Conservation (phyloP, 2,329 filamentous ascomycete species). For the Sclerotinia trifoliorum region DNA sequence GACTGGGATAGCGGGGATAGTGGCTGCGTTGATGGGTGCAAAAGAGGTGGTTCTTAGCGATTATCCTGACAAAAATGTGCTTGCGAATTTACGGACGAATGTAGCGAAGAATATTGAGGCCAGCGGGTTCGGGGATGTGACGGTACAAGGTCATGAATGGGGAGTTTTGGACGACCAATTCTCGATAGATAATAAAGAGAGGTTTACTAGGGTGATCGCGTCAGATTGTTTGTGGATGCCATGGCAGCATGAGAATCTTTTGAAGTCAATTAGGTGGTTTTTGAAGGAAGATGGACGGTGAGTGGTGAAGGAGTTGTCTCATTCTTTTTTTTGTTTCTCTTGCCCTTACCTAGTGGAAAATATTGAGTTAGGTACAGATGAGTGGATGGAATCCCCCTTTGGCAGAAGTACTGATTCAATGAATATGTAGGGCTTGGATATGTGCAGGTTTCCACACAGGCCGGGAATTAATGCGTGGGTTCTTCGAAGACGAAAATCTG, state of each 20-base stretch:
- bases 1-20: conserved; percentile 53
- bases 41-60: conserved; percentile 59
- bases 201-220: conserved; percentile 63
- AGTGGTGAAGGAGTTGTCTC: conserved; percentile 5
- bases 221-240: conserved; percentile 77
- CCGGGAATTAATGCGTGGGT: conserved; percentile 60
- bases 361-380: neutral
- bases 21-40: conserved; percentile 51
- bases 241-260: conserved; percentile 66
- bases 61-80: conserved; percentile 61
- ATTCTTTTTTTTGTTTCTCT: neutral
- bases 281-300: conserved; percentile 47
- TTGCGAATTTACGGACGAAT: conserved; percentile 59
- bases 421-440: conserved; percentile 51
- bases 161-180: conserved; percentile 47
- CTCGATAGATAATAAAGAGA: conserved; percentile 37
- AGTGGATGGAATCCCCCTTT: neutral
- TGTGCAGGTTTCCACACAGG: conserved; percentile 73
- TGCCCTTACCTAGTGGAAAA: neutral
- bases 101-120: conserved; percentile 48
- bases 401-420: conserved; percentile 16
- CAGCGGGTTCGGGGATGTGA: conserved; percentile 41
- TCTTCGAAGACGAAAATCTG: conserved; percentile 56
- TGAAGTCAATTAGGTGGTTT: conserved; percentile 61
- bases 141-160: conserved; percentile 64